Evolutionary conservation across 1,284 basidiomycete genomes (phyloP), one percentile per base, ranked within the genome.

Genomic region (Xerocomus minutiporus): DNA sequence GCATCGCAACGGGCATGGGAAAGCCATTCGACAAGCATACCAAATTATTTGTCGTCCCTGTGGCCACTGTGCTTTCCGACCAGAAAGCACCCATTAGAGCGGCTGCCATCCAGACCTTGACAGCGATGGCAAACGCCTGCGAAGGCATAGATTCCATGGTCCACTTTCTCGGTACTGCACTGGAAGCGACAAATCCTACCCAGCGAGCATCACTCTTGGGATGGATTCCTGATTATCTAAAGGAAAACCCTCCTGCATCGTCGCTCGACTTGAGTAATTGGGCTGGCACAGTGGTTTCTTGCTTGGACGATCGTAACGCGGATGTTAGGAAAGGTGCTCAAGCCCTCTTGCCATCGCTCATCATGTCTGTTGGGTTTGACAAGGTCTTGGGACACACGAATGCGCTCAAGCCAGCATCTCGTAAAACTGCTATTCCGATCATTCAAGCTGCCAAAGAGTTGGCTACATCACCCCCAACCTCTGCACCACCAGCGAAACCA

Each of bases 301-400:
- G 86, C 58, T 80, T 99, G 20, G 97, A 99, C 65, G 97, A 99
- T 70, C 85, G 94, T 41, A 96, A 79, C 60, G 82, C 81, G 6
- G 96, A 99, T 61, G 91, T 99, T 6, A 84, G 97, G 55, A 98
- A 98, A 71, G 86, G 84, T 9, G 93, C 95, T 1, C 87, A 91
- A 58, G 84, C 85, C 2, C 71, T 96, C 20, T 71, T 99, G 20
- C 93, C 94, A 0, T 75, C 77, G 46, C 74, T 99, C 48, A 86
- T 99, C 46, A 73, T 79, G 8, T 84, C 75, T 46, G 84, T 84
- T 23, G 94, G 97, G 1, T 93, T 84, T 67, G 91, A 95, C 59
- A 84, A 82, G 61, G 87, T 99, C 45, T 77, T 97, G 74, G 87
- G 91, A 45, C 87, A 94, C 69, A 89, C 93, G 3, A 85, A 80